Evolutionary conservation across 1,284 basidiomycete species (phyloP), one percentile per base, ranked within the genome.

Genomic region (Cryptococcus sp.): DNA sequence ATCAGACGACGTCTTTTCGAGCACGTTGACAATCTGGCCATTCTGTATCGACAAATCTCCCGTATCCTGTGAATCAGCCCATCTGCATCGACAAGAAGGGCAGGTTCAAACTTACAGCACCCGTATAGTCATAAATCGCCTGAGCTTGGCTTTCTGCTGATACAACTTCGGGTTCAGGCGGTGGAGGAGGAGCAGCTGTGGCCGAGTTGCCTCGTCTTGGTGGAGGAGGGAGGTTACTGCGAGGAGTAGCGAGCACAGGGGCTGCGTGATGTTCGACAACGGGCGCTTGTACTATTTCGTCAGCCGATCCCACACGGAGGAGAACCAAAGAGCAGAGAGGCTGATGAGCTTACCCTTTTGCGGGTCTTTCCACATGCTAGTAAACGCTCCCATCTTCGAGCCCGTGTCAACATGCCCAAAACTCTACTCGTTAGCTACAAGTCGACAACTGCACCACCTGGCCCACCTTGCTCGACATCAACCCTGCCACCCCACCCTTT

Each of bases 51-150:
- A 32, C 23, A 72, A 53, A 46, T 72, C 69, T 0, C 54, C 58
- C 2, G 52, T 31, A 37, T 70, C 69, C 64, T 68, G 44, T 14
- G 25, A 14, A 43, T 52, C 45, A 60, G 53, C 43, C 10, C 10
- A n/a, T n/a, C n/a, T n/a, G n/a, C n/a, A 21, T 44, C 43, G 2
- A 28, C n/a, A 16, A 18, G 34, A 12, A 6, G 12, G n/a, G n/a
- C n/a, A n/a, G n/a, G n/a, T n/a, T n/a, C 5, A 16, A 4, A 58
- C 65, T 58, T 45, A 66, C 66, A 11, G 53, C 50, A 9, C 63
- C 64, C 3, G 52, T 51, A 50, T 67, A 72, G 50, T 70, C 68
- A 49, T 70, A 72, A 46, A 69, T 35, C 14, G 63, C 69, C 45
- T 63, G 58, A n/a, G 63, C 68, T 52, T 68, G 63, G 11, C 55